phyloP scores from a whole-genome alignment of 2,329 filamentous ascomycete species.

The Stemphylium vesicarium region DNA sequence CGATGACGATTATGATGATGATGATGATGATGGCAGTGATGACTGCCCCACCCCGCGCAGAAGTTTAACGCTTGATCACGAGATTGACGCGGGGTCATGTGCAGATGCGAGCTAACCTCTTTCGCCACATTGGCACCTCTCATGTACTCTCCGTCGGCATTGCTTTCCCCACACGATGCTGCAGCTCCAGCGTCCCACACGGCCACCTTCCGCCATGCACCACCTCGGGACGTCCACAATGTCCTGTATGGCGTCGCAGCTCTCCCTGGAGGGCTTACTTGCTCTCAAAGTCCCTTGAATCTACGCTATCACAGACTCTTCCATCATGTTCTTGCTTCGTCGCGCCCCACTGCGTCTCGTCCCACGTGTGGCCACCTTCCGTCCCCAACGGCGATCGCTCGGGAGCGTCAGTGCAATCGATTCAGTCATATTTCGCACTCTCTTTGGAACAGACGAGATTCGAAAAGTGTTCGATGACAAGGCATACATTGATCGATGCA shows the following conservation, averaged over 20 bases:
- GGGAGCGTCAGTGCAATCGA: slow-evolving; percentile 53
- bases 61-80: background rate
- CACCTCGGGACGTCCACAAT: slow-evolving; percentile 12
- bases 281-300: slow-evolving; percentile 8
- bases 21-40: background rate
- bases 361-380: slow-evolving; percentile 21
- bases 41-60: background rate
- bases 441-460: slow-evolving; percentile 61
- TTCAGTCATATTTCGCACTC: slow-evolving; percentile 58
- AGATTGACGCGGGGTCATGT: slow-evolving; percentile 4
- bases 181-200: slow-evolving; percentile 24
- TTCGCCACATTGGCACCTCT: background rate
- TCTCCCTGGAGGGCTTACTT: slow-evolving; percentile 12
- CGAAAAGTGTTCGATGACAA: slow-evolving; percentile 59
- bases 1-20: background rate
- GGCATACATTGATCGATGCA: slow-evolving; percentile 57
- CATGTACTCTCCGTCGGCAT: slow-evolving; percentile 1
- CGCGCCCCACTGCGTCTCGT: slow-evolving; percentile 29
- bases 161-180: slow-evolving; percentile 37
- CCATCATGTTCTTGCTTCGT: slow-evolving; percentile 39
- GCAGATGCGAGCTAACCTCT: background rate
- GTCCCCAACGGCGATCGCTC: slow-evolving; percentile 30
- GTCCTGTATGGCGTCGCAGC: slow-evolving; percentile 11
- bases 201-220: slow-evolving; percentile 8
- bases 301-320: slow-evolving; percentile 11